Evolutionary conservation across 768 basidiomycete species (phyloP).

Genomic region (Neoboletus subvelutipes): DNA sequence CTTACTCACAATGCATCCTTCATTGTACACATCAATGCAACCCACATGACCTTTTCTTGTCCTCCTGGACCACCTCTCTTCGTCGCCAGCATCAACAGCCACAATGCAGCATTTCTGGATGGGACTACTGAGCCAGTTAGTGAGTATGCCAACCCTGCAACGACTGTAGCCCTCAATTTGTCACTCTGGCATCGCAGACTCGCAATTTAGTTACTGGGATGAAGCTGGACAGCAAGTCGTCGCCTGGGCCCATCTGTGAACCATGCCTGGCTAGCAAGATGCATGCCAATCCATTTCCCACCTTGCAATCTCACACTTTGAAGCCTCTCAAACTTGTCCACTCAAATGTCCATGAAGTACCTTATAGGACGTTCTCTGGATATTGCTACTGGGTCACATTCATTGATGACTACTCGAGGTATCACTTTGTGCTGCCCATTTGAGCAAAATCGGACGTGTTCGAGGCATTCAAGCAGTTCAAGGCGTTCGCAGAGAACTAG

Average conservation of each 20-base stretch:
- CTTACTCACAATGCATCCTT: conserved; percentile 6
- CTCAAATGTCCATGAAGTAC: conserved; percentile 22
- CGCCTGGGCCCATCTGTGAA: background rate
- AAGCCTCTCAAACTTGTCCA: conserved; percentile 2
- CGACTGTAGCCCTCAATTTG: conserved; percentile 9
- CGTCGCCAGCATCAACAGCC: conserved; percentile 9
- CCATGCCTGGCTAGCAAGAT: conserved; percentile 21
- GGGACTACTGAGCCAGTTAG: conserved; percentile 7
- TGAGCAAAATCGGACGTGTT: conserved; percentile 24
- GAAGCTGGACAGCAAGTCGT: background rate
- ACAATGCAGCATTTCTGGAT: conserved; percentile 23
- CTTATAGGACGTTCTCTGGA: background rate
- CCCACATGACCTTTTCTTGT: background rate
- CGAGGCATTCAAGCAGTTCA: conserved; percentile 23
- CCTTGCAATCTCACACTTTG: too few relatives aligned
- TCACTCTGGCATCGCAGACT: conserved; percentile 27
- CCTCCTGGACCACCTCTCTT: conserved; percentile 6
- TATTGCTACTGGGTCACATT: conserved; percentile 12
- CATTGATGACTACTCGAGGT: conserved; percentile 6
- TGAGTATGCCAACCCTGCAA: conserved; percentile 2
- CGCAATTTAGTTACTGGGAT: background rate
- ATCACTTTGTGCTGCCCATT: conserved; percentile 22
- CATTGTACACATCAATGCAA: conserved; percentile 2
- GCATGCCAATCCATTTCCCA: conserved; percentile 19
- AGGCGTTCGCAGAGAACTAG: conserved; percentile 25